These are phyloP conservation scores for Diospyros kaki DNA, from an alignment of 148 eudicot species.

Conservation along the genomic window DNA sequence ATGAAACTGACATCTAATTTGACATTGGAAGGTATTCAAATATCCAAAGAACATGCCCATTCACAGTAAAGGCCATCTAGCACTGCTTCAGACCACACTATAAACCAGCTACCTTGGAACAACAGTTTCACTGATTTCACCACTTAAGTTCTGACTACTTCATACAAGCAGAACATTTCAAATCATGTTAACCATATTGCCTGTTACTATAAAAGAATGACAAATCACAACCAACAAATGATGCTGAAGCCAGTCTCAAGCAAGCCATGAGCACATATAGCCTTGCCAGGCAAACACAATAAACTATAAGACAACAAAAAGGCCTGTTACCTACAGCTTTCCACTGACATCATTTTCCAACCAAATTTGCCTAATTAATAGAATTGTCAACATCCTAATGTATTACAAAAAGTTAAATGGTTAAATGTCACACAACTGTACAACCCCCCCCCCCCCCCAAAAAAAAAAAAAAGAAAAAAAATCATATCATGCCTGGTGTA, in stretches of 20 bases:
- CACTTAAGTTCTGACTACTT: too few relatives aligned
- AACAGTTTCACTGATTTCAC: neutral
- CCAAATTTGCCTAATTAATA: neutral
- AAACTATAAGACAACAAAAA: neutral
- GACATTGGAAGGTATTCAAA: neutral
- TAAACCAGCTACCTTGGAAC: neutral
- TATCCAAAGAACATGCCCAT: neutral
- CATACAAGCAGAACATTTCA: neutral
- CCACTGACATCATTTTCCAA: neutral
- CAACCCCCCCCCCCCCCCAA: too few relatives aligned
- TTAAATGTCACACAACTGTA: neutral
- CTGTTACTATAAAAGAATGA: neutral
- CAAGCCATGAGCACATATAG: neutral
- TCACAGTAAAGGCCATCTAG: neutral
- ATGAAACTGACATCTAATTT: neutral
- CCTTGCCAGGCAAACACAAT: neutral
- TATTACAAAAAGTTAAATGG: neutral
- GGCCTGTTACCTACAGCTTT: neutral
- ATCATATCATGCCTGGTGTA: too few relatives aligned
- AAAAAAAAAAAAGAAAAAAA: too few relatives aligned
- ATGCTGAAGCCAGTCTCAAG: neutral
- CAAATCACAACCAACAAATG: neutral
- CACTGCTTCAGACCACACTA: neutral
- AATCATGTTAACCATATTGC: neutral
- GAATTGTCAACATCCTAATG: neutral